Base-by-base conservation (phyloP, 1,284 basidiomycete genomes). In the Filobasidium uniguttulatum region DNA sequence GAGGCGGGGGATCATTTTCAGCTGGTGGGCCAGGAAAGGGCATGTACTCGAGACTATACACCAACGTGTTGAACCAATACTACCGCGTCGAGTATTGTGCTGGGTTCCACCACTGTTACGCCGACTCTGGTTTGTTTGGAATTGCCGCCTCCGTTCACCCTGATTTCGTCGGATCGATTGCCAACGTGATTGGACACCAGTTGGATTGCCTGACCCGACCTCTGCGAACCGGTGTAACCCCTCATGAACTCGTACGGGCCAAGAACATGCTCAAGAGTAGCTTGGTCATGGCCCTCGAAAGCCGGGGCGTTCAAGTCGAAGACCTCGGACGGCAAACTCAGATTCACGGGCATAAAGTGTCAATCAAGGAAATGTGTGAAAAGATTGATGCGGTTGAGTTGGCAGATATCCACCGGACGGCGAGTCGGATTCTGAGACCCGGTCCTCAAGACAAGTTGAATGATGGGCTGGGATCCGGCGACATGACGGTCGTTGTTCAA, bases 91-190 rank as follows among this genome's bases (percentile, higher is more conserved):
- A 98, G 70, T 87, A 90, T 68, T 96, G 91, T 68, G 83, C 87
- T n/a, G 85, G 88, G 25, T 96, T 96, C 81, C 89, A 97, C 67
- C 91, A 97, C 70, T 93, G 93, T 63, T 98, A 97, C 71, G 81
- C 82, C 52, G 91, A 97, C 69, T 85, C 85, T 0, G 52, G 57
- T 1, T 75, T 98, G 10, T 97, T 97, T 64, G 94, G 93, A 17
- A 77, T 98, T 48, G 85, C 87, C 57, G 87, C 87, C 7, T 81
- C 83, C n/a, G 89, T 93, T 64, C 73, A 87, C 28, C 90, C 86
- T 0, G 53, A 64, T 52, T 74, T 73, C 57, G 75, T 78, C 12
- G 71, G 75, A 7, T 76, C 77, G 60, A 83, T 91, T 52, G 73
- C 90, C 43, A 82, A 88, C 25, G 80, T 96, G 58, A 78, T 98